Percentiles rank a stretch among this genome's conserved stretches.
Conservation (phyloP, 2,329 filamentous ascomycete species). For the Pleoardoris graminearum region DNA sequence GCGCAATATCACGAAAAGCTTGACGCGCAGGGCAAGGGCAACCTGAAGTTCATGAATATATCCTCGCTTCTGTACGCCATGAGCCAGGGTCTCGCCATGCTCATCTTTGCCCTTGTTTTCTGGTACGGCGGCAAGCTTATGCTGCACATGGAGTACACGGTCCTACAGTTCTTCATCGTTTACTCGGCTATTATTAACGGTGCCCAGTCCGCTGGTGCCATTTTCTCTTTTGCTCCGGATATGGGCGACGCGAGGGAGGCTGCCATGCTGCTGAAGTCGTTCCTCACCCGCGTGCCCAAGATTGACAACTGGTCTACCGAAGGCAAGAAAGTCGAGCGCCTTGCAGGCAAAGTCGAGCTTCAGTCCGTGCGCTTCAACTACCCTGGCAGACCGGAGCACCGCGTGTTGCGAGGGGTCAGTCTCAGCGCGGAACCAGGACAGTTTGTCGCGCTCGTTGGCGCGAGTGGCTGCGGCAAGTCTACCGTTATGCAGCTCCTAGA, state of each 20-base stretch:
- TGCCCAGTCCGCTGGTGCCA: conserved; percentile 85
- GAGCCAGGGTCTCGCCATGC: conserved; percentile 73
- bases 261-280: conserved; percentile 74
- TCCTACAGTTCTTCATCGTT: conserved; percentile 92
- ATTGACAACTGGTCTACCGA: conserved; percentile 59
- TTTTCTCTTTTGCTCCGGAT: conserved; percentile 93
- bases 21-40: conserved; percentile 67
- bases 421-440: conserved; percentile 74
- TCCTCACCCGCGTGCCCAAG: conserved; percentile 79
- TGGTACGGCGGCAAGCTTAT: conserved; percentile 44
- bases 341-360: conserved; percentile 76
- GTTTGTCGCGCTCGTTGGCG: conserved; percentile 89
- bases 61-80: conserved; percentile 80
- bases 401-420: conserved; percentile 85
- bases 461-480: conserved; percentile 90
- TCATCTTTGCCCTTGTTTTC: conserved; percentile 44
- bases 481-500: conserved; percentile 91
- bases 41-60: conserved; percentile 72
- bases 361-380: conserved; percentile 93
- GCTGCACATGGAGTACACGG: conserved; percentile 55
- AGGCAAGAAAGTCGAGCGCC: conserved; percentile 57
- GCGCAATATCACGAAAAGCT: conserved; percentile 72
- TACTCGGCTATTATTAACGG: conserved; percentile 89
- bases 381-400: conserved; percentile 85
- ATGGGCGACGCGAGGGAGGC: conserved; percentile 95